A percentile compares a stretch with the other conserved stretches of the same genome.
phyloP scores from a whole-genome alignment of 2,329 filamentous ascomycete genomes.

The Alternaria incomplexa region DNA sequence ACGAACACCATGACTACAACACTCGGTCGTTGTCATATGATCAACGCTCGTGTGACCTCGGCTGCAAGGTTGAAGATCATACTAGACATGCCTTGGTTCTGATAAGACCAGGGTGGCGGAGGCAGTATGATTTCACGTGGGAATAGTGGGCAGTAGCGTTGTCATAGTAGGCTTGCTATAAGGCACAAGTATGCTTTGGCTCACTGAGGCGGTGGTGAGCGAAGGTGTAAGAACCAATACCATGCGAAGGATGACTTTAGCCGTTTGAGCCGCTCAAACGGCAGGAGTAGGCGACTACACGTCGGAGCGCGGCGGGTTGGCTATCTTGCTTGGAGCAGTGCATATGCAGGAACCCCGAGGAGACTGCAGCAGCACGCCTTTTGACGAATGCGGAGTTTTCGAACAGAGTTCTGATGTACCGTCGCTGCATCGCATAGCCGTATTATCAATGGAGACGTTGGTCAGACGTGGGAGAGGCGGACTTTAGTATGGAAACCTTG shows the following conservation, averaged over 20 bases:
- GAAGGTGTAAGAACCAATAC: background rate
- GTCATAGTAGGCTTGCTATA: background rate
- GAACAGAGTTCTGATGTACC: background rate
- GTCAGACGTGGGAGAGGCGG: background rate
- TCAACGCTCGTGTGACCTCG: background rate
- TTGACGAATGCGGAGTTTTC: background rate
- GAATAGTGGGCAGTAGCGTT: background rate
- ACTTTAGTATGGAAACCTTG: background rate
- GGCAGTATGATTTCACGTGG: background rate
- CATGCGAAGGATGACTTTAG: background rate
- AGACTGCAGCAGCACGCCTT: constrained; percentile 32
- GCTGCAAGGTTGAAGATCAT: background rate
- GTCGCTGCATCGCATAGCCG: background rate
- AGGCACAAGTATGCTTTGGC: background rate
- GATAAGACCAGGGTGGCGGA: background rate
- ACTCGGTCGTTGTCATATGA: background rate
- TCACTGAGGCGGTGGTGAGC: background rate
- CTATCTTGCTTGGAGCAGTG: background rate
- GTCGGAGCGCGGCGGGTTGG: constrained; percentile 4
- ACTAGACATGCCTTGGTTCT: background rate
- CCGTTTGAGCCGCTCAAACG: constrained; percentile 11
- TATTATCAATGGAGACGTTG: background rate
- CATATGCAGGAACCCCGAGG: background rate
- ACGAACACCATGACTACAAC: background rate
- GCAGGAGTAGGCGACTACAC: constrained; percentile 15